Evolutionary conservation across 2,329 filamentous ascomycete genomes (phyloP), one percentile per base, ranked within the genome.

Genomic region (Teratosphaeria destructans): DNA sequence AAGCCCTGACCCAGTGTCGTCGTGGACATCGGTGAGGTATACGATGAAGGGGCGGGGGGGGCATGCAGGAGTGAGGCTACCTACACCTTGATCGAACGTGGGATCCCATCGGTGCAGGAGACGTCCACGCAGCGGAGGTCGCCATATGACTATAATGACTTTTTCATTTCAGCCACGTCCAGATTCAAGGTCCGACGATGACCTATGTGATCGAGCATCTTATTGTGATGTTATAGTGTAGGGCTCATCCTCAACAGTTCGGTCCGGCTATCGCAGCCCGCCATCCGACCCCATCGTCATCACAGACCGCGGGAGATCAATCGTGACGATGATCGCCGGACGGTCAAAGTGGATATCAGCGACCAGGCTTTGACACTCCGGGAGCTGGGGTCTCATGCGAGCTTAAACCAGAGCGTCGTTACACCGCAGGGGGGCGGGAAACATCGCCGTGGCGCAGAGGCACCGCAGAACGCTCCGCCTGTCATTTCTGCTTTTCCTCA

Each of bases 391-490:
- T 43, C 43, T 23, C 23, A 49, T 49, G 43, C 43, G n/a, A 49
- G 43, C 16, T 23, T 49, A 49, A 49, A 19, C 43, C 43, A 49
- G 43, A 49, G 43, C 23, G 43, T n/a, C 43, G 43, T 49, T 49
- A 3, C 43, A 49, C 43, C 43, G 43, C 43, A 49, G 43, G 43
- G 43, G 16, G 43, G 23, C 23, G n/a, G 43, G 43, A 11, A 11
- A 49, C 16, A 10, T n/a, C 12, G 43, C 16, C 43, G 8, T 5
- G 43, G 16, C n/a, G 43, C 43, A 19, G 2, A 49, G 32, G 52
- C 19, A 49, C 43, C 43, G 43, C 43, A 23, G 1, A 49, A 16
- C 54, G 29, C 14, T 56, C 54, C 58, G 56, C 58, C 59, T 58
- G 59, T 60, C 59, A 58, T 55, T 5, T 32, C 23, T 60, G 37